These are phyloP conservation scores for Cryptosporidium parvum DNA, from an alignment of 169 alveolate species.

Conservation along the genomic window DNA sequence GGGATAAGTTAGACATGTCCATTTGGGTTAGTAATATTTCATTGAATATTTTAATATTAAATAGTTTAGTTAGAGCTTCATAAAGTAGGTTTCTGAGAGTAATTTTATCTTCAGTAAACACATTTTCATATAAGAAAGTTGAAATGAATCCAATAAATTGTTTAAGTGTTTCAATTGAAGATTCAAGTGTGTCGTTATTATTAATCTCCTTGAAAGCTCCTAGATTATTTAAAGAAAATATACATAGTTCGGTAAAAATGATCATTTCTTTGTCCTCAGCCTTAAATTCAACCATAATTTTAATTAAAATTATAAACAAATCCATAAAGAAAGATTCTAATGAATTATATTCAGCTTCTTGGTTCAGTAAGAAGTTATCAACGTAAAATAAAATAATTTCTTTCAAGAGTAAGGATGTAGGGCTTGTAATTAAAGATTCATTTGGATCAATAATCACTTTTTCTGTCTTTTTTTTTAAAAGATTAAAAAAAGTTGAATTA, in stretches of 20 bases:
- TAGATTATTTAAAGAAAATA: slow-evolving; percentile 2
- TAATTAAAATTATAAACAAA: slow-evolving; percentile 16
- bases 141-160: neutral
- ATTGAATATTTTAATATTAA: slow-evolving; percentile 3
- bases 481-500: neutral
- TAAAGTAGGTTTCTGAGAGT: slow-evolving; percentile 6
- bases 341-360: neutral
- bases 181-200: neutral
- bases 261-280: slow-evolving; percentile 1
- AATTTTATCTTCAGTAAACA: slow-evolving; percentile 1
- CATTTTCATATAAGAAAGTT: neutral
- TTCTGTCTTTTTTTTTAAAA: neutral
- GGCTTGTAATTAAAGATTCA: slow-evolving; percentile 2
- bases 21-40: slow-evolving; percentile 9
- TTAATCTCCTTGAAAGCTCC: neutral
- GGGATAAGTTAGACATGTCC: neutral
- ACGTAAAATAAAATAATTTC: slow-evolving; percentile 37
- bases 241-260: neutral
- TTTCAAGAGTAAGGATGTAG: neutral
- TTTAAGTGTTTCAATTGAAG: neutral
- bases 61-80: slow-evolving; percentile 10
- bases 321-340: neutral
- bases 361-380: neutral
- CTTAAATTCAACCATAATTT: neutral
- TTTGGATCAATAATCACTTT: neutral